Conservation (phyloP, 768 basidiomycete genomes). For the Podaxis rugospora region DNA sequence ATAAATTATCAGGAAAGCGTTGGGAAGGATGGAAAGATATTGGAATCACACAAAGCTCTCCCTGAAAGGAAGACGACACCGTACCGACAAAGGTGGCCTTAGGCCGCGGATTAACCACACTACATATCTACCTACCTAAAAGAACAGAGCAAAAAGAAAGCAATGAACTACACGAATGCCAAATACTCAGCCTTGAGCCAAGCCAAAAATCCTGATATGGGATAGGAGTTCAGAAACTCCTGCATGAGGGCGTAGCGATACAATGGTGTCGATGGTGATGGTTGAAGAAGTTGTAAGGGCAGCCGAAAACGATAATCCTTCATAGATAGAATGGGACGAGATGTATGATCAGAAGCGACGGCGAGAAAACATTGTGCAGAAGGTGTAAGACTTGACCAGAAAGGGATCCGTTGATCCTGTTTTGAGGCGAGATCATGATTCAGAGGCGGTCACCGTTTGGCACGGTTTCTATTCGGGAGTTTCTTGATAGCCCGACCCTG, state of each 20-base stretch:
- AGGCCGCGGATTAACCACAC: constrained; percentile 5
- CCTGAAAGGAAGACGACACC: background rate
- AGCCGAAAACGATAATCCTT: constrained; percentile 5
- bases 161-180: background rate
- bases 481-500: constrained; percentile 45
- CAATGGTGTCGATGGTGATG: constrained; percentile 1
- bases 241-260: constrained; percentile 4
- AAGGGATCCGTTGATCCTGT: background rate
- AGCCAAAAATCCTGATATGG: background rate
- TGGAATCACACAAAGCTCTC: constrained; percentile 5
- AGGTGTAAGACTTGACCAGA: background rate
- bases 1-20: constrained; percentile 6
- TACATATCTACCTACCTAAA: constrained; percentile 11
- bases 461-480: constrained; percentile 42
- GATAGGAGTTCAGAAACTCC: background rate
- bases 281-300: background rate
- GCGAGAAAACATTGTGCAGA: background rate
- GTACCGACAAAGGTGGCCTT: constrained; percentile 9
- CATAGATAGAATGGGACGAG: constrained; percentile 6
- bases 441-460: constrained; percentile 27
- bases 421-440: background rate
- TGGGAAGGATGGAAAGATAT: background rate
- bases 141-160: constrained; percentile 1
- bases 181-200: constrained; percentile 7
- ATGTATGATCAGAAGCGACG: constrained; percentile 8